Percentiles rank a stretch among this genome's conserved stretches.
These are phyloP conservation scores for Cryptococcus sp. DNA, from an alignment of 1,284 basidiomycete genomes.

Conservation along the genomic window DNA sequence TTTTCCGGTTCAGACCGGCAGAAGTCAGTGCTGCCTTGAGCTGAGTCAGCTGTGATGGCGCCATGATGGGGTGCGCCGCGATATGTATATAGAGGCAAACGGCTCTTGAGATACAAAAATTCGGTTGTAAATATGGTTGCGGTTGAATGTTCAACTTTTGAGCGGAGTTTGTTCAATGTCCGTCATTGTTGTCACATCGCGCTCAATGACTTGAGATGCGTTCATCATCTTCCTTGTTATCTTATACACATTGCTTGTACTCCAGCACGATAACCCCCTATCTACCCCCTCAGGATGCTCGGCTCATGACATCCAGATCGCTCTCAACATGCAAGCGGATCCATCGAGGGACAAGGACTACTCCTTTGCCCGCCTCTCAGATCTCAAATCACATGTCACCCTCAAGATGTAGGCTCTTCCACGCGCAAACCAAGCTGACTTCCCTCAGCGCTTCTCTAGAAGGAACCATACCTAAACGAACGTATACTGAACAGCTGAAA, in stretches of 20 bases:
- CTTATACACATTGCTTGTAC: background rate
- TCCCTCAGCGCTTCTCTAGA: slow-evolving; percentile 74
- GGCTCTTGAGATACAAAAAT: background rate
- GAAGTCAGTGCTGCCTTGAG: slow-evolving; percentile 78
- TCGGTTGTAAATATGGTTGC: background rate
- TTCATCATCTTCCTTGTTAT: background rate
- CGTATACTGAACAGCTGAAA: slow-evolving; percentile 73
- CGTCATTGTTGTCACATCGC: background rate
- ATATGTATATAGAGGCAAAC: background rate
- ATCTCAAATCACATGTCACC: slow-evolving; percentile 81
- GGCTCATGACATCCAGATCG: background rate
- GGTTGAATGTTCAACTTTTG: slow-evolving; percentile 15
- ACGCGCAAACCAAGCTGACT: slow-evolving; percentile 2
- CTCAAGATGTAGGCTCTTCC: slow-evolving; percentile 71
- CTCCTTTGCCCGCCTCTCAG: slow-evolving; percentile 82
- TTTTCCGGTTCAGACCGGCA: slow-evolving; percentile 68
- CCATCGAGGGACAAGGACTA: slow-evolving; percentile 62
- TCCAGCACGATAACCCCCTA: too few relatives aligned
- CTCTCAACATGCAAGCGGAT: slow-evolving; percentile 28
- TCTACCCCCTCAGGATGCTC: background rate
- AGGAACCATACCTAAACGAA: slow-evolving; percentile 66
- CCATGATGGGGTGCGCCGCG: slow-evolving; percentile 31
- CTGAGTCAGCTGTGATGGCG: slow-evolving; percentile 74
- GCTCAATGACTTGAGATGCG: background rate
- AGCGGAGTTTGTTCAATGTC: slow-evolving; percentile 1